Evolutionary conservation across 768 basidiomycete species (phyloP).

Genomic region (Pisolithus albus): DNA sequence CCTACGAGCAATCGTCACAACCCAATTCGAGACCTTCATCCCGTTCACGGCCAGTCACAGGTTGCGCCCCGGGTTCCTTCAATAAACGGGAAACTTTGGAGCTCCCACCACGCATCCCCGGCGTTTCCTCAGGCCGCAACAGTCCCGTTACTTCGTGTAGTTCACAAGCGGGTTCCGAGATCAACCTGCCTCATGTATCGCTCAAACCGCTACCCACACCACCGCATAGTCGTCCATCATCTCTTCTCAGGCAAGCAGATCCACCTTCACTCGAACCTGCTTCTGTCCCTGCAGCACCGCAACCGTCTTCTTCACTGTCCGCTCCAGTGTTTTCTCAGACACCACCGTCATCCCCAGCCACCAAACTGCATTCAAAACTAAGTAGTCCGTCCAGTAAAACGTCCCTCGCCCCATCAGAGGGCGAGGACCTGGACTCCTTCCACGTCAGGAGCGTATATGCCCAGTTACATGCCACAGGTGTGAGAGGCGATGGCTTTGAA

Average conservation of each 20-base stretch:
- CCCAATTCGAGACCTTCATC: neutral
- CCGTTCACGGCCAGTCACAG: neutral
- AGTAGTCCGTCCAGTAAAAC: constrained; percentile 42
- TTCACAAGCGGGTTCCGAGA: constrained; percentile 17
- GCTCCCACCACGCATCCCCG: constrained; percentile 21
- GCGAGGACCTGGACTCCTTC: constrained; percentile 76
- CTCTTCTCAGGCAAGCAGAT: constrained; percentile 17
- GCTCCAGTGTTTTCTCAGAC: constrained; percentile 34
- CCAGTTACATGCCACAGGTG: constrained; percentile 81
- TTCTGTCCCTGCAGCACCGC: constrained; percentile 13
- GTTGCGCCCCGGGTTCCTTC: neutral
- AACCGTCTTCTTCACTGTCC: constrained; percentile 12
- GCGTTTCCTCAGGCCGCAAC: constrained; percentile 14
- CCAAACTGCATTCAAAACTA: constrained; percentile 22
- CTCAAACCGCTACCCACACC: constrained; percentile 20
- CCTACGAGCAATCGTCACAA: constrained; percentile 8
- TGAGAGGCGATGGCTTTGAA: constrained; percentile 90
- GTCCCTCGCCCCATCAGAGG: constrained; percentile 66
- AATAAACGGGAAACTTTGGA: constrained; percentile 13
- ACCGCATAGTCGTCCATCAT: constrained; percentile 24
- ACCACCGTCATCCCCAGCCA: constrained; percentile 21
- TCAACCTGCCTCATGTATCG: constrained; percentile 11
- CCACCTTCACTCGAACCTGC: constrained; percentile 18
- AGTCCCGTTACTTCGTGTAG: constrained; percentile 22
- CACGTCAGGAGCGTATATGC: constrained; percentile 87